Evolutionary conservation across 2,329 filamentous ascomycete species (phyloP).

Genomic region (Tolypocladium ophioglossoides): DNA sequence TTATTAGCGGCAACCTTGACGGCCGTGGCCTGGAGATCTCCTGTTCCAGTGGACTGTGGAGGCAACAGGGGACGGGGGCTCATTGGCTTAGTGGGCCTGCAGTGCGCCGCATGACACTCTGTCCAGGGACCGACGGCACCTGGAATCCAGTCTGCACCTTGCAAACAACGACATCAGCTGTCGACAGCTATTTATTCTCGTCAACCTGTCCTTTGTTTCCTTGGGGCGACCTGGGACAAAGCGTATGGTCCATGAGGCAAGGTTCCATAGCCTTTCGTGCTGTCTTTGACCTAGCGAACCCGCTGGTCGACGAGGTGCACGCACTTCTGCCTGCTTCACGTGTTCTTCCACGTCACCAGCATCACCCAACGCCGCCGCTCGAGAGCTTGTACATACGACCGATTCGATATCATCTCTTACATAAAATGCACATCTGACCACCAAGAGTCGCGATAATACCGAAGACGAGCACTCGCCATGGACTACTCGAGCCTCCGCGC

Average conservation of each 20-base stretch:
- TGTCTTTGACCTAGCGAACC: not conserved
- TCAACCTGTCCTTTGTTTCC: not conserved
- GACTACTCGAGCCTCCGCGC: slow-evolving; percentile 71
- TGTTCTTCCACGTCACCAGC: not conserved
- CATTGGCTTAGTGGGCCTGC: not conserved
- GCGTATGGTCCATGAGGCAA: not conserved
- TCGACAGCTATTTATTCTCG: not conserved
- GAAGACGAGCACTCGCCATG: slow-evolving; percentile 31
- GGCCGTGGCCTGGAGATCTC: no score
- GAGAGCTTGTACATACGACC: not conserved
- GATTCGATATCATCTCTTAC: not conserved
- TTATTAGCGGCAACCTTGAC: no score
- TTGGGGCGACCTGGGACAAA: not conserved
- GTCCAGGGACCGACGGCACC: not conserved
- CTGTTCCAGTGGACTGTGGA: not conserved
- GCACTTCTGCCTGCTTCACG: not conserved
- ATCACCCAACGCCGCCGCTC: not conserved
- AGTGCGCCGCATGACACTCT: not conserved
- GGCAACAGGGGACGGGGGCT: not conserved
- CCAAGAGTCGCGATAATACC: not conserved
- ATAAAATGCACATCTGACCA: not conserved
- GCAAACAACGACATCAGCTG: not conserved
- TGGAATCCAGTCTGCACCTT: not conserved
- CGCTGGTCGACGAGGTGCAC: not conserved
- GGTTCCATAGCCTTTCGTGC: not conserved